phyloP scores from a whole-genome alignment of 2,329 filamentous ascomycete genomes.

The Botrytis porri region DNA sequence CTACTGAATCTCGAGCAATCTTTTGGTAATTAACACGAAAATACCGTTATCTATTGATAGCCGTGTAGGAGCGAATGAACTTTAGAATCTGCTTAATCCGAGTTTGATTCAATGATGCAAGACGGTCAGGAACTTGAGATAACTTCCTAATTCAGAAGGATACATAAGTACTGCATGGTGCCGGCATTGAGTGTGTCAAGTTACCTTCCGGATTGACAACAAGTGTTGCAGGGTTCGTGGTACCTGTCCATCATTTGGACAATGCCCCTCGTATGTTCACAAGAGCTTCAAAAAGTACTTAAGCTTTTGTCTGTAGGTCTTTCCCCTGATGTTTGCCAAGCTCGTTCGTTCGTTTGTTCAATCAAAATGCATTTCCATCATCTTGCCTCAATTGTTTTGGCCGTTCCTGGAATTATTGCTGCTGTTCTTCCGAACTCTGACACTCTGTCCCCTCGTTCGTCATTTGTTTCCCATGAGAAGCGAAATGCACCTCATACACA shows the following conservation, averaged over 20 bases:
- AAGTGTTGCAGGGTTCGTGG: constrained; percentile 15
- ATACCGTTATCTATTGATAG: neutral
- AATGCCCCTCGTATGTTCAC: constrained; percentile 11
- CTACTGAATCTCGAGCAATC: neutral
- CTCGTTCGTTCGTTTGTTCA: constrained; percentile 8
- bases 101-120: constrained; percentile 1
- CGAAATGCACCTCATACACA: constrained; percentile 17
- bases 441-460: neutral
- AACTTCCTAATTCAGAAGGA: constrained; percentile 14
- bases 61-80: neutral
- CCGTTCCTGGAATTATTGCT: constrained; percentile 4
- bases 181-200: neutral
- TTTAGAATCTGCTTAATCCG: neutral
- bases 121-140: neutral
- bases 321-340: neutral
- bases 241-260: neutral
- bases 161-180: constrained; percentile 9
- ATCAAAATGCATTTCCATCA: constrained; percentile 17
- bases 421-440: constrained; percentile 2
- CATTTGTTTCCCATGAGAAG: constrained; percentile 25
- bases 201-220: constrained; percentile 18
- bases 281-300: neutral
- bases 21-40: neutral
- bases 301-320: neutral
- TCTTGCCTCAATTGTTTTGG: neutral